Evolutionary conservation across 1,284 basidiomycete genomes (phyloP), one percentile per base, ranked within the genome.

Genomic region (Cryptococcus sp.): DNA sequence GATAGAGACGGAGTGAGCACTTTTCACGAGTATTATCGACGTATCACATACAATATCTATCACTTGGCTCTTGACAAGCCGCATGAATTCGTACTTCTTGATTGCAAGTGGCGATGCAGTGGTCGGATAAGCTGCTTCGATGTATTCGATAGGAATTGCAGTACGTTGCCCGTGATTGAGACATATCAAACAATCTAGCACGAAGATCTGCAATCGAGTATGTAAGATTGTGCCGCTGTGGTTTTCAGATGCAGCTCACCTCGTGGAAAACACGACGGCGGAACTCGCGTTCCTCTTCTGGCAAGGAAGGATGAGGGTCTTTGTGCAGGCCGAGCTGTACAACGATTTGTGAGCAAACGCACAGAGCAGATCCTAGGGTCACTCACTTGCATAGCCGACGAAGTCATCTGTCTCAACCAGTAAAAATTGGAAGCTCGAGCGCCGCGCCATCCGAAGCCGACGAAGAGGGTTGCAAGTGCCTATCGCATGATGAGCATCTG

Each of bases 241-340:
- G 19, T 11, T 38, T 11, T 15, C 5, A 16, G 15, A 23, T 5
- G 20, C 8, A 11, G 57, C 64, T 61, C 25, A 66, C 65, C 60
- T 77, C 75, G 56, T 70, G 67, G 61, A 75, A 77, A 3, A 77
- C 68, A 6, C 72, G 56, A 23, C 75, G 67, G 7, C 73, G 62
- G 58, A 77, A 72, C 16, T 75, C 68, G 38, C 64, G 58, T 60
- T 77, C 73, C 15, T 66, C 56, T n/a, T 65, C 57, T 0, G 70
- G 65, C 20, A 75, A 50, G 2, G 67, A 70, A 0, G 67, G 65
- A 51, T 74, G 75, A 2, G 73, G 72, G 42, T 77, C 75, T 49
- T 70, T 70, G 58, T 77, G 71, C 52, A 77, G 57, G 5, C 72
- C 70, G 17, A 77, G 68, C 61, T 72, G 41, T 6, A 19, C 6